Evolutionary conservation across 225 moss, liverwort and hornwort species (phyloP).

Genomic region (Straminergon stramineum): DNA sequence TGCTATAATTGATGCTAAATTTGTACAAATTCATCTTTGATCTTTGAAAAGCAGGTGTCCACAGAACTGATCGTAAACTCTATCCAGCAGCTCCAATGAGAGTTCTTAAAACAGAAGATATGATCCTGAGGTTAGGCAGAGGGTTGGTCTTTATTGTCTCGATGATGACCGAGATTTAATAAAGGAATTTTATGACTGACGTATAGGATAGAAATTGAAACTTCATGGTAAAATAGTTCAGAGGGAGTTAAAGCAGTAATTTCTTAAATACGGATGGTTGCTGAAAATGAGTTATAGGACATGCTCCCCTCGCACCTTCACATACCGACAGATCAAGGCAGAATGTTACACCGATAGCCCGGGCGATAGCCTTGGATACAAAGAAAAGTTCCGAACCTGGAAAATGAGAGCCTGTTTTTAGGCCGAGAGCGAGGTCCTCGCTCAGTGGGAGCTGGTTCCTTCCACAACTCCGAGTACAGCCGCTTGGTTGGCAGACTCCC

Average conservation of each 20-base stretch:
- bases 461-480: conserved; percentile 59
- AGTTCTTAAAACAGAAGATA: not conserved
- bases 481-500: conserved; percentile 66
- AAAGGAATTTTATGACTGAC: not conserved
- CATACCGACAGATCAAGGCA: not conserved
- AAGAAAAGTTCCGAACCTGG: conserved; percentile 37
- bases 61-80: not conserved
- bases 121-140: not conserved
- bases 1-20: not conserved
- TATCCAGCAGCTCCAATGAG: not conserved
- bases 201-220: not conserved
- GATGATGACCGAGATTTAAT: not conserved
- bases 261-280: not conserved
- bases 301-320: not conserved
- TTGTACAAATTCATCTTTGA: not conserved
- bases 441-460: conserved; percentile 31
- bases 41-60: not conserved
- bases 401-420: conserved; percentile 38
- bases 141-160: not conserved
- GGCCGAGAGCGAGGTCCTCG: conserved; percentile 29
- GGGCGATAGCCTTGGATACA: not conserved
- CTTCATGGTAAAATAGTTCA: not conserved
- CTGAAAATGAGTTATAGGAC: not conserved
- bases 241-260: not conserved
- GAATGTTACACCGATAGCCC: not conserved